A percentile compares a stretch with the other conserved stretches of the same genome.
These are phyloP conservation scores for Colletotrichum abscissum DNA, from an alignment of 2,329 filamentous ascomycete genomes.

Conservation along the genomic window DNA sequence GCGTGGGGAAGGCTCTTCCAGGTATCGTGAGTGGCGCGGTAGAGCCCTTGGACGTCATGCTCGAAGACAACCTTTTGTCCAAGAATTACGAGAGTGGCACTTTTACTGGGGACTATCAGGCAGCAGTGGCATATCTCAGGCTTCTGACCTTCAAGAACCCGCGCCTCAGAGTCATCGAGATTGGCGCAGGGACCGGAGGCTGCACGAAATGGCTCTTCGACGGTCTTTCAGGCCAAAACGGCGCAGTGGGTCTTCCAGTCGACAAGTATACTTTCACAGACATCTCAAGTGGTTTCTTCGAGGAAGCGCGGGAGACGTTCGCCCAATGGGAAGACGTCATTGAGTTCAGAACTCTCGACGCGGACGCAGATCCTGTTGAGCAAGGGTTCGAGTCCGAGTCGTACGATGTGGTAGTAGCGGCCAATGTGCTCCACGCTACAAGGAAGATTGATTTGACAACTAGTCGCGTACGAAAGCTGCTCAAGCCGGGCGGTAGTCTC, in stretches of 20 bases:
- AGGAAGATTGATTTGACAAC: constrained; percentile 38
- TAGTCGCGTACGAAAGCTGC: constrained; percentile 39
- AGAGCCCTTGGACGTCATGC: no score
- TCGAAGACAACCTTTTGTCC: no score
- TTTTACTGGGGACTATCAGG: no score
- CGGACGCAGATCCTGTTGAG: constrained; percentile 41
- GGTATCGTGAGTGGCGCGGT: no score
- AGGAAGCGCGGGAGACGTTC: not conserved
- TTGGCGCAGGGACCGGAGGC: constrained; percentile 56
- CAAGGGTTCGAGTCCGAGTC: constrained; percentile 41
- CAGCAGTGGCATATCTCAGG: not conserved
- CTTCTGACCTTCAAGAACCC: constrained; percentile 27
- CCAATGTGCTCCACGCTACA: constrained; percentile 45
- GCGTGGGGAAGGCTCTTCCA: no score
- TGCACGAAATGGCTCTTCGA: constrained; percentile 48
- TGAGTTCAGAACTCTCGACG: constrained; percentile 43
- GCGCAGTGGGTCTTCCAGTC: not conserved
- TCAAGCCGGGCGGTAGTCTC: constrained; percentile 46
- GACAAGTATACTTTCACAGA: constrained; percentile 40
- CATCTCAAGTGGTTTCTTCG: constrained; percentile 41
- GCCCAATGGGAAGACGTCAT: constrained; percentile 28
- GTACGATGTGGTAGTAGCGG: constrained; percentile 45
- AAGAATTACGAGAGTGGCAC: no score
- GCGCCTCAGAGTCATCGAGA: constrained; percentile 40
- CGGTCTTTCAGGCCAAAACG: constrained; percentile 36